Conservation (phyloP, 192 early-diverging fungal genomes). For the Coemansia sp. region DNA sequence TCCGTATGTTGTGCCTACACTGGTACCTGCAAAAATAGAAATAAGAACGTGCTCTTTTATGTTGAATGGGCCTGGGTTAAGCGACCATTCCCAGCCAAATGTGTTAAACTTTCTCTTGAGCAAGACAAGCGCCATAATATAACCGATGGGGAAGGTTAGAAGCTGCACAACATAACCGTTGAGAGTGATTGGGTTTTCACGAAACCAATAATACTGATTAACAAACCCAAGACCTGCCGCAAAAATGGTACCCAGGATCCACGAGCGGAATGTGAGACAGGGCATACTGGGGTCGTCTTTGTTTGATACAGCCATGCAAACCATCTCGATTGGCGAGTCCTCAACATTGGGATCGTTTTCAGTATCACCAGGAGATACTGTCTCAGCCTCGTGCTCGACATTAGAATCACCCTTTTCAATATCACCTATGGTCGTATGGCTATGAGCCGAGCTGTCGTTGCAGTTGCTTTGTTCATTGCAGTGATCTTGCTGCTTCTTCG, state of each 20-base stretch:
- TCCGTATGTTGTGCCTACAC: slow-evolving; percentile 70
- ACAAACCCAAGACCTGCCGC: slow-evolving; percentile 63
- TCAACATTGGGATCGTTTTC: slow-evolving; percentile 20
- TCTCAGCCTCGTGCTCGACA: not conserved
- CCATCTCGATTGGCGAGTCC: slow-evolving; percentile 69
- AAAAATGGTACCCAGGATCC: slow-evolving; percentile 72
- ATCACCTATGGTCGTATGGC: not conserved
- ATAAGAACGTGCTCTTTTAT: slow-evolving; percentile 91
- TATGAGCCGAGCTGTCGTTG: not conserved
- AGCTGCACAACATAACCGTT: slow-evolving; percentile 72
- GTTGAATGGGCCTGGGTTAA: slow-evolving; percentile 86
- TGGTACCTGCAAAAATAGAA: slow-evolving; percentile 72
- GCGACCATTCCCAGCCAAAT: slow-evolving; percentile 57
- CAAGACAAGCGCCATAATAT: slow-evolving; percentile 62
- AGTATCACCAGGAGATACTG: not conserved
- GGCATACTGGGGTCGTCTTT: slow-evolving; percentile 66
- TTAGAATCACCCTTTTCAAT: not conserved
- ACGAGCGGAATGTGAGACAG: slow-evolving; percentile 72
- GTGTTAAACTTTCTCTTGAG: slow-evolving; percentile 57
- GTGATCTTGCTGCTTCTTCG: not conserved
- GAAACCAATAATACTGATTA: slow-evolving; percentile 86
- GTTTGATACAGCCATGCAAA: slow-evolving; percentile 68
- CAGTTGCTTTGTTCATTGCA: not conserved
- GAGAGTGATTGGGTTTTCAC: slow-evolving; percentile 76
- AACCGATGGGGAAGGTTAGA: slow-evolving; percentile 75